Conservation (phyloP, 2,329 filamentous ascomycete genomes). For the Coniochaeta sp. region DNA sequence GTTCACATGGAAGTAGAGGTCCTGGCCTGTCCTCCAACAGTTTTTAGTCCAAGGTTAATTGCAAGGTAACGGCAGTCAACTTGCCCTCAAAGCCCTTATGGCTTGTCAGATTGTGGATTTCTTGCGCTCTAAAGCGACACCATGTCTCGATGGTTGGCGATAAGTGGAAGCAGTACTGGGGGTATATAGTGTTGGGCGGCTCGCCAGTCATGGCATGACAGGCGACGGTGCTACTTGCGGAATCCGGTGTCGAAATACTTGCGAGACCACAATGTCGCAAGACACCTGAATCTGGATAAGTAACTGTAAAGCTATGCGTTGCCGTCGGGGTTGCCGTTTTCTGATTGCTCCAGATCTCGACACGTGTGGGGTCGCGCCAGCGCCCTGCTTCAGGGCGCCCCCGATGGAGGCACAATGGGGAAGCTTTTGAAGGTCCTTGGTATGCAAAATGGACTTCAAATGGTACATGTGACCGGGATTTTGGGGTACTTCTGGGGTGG, state of each 20-base stretch:
- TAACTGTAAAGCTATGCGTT: background rate
- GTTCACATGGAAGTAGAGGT: constrained; percentile 61
- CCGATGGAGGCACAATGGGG: too few relatives aligned
- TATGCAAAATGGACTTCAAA: too few relatives aligned
- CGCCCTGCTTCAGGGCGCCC: too few relatives aligned
- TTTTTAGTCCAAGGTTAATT: background rate
- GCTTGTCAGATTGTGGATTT: constrained; percentile 39
- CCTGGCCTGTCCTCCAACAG: constrained; percentile 30
- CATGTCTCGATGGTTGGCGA: constrained; percentile 53
- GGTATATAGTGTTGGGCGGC: constrained; percentile 37
- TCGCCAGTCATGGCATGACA: constrained; percentile 44
- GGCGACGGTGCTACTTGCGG: constrained; percentile 1
- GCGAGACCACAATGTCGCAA: background rate
- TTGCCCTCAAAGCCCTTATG: constrained; percentile 47
- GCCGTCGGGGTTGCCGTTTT: background rate
- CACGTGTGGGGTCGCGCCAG: too few relatives aligned
- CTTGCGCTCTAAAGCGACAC: constrained; percentile 46
- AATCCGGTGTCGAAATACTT: background rate
- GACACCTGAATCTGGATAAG: too few relatives aligned
- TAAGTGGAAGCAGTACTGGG: constrained; percentile 55
- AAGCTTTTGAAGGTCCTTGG: too few relatives aligned
- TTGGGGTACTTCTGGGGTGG: too few relatives aligned
- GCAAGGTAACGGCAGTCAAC: background rate
- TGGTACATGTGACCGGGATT: too few relatives aligned
- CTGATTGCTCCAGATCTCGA: background rate